These are phyloP conservation scores for Amanita rimosa DNA, from an alignment of 768 basidiomycete genomes.

Conservation along the genomic window DNA sequence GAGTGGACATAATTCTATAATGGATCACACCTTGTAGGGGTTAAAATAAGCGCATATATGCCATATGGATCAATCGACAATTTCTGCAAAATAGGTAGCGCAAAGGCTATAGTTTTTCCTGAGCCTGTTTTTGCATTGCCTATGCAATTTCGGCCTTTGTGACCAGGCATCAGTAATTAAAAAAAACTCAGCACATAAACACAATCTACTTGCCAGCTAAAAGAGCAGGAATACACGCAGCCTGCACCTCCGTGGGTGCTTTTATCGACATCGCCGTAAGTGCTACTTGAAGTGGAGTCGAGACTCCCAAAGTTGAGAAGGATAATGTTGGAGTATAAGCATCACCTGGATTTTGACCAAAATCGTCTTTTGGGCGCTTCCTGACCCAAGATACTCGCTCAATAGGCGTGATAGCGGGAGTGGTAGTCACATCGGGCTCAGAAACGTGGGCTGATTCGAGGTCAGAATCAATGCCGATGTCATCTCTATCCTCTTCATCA, in stretches of 20 bases:
- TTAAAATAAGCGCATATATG: constrained; percentile 86
- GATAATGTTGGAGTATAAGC: constrained; percentile 15
- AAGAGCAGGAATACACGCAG: constrained; percentile 82
- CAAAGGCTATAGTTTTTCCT: constrained; percentile 97
- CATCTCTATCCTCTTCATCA: constrained; percentile 4
- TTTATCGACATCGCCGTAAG: constrained; percentile 78
- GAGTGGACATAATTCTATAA: not conserved
- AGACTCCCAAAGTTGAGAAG: constrained; percentile 52
- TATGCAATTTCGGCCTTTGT: constrained; percentile 84
- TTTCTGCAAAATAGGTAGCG: constrained; percentile 85
- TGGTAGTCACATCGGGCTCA: not conserved
- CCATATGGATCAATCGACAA: constrained; percentile 88
- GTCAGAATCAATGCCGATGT: not conserved
- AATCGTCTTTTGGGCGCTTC: constrained; percentile 1
- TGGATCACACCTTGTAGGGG: constrained; percentile 74
- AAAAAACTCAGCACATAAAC: not conserved
- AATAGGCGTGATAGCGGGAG: not conserved
- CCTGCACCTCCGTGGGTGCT: constrained; percentile 78
- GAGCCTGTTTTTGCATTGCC: constrained; percentile 98
- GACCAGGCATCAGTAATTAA: not conserved
- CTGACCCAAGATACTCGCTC: not conserved
- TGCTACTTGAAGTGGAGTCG: constrained; percentile 45
- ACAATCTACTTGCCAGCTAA: constrained; percentile 46
- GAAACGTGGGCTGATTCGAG: not conserved
- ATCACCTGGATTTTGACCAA: not conserved